A percentile compares a stretch with the other conserved stretches of the same genome.
Evolutionary conservation across 202 grass and related monocot species (phyloP).

Genomic region (Digitaria exilis): DNA sequence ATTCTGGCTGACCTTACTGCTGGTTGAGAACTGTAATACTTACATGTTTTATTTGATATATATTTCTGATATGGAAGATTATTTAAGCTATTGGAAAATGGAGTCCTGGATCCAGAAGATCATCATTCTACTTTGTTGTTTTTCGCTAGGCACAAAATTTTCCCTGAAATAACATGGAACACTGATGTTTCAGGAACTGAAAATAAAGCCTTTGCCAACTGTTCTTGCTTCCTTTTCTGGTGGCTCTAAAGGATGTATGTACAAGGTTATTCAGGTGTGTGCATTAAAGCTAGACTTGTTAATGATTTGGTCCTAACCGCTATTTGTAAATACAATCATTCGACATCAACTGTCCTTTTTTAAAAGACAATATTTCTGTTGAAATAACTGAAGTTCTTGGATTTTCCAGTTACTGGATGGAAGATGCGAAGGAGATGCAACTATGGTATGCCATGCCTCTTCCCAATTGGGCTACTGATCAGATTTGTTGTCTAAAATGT

Average conservation of each 20-base stretch:
- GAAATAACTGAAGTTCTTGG: constrained; percentile 43
- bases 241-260: constrained; percentile 82
- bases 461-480: too few relatives aligned
- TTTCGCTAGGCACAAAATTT: background rate
- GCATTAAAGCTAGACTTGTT: background rate
- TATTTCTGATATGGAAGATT: background rate
- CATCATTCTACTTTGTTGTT: background rate
- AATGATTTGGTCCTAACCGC: background rate
- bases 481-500: constrained; percentile 14
- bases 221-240: constrained; percentile 84
- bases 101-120: constrained; percentile 1
- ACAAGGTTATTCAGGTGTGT: constrained; percentile 88
- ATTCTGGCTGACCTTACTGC: constrained; percentile 12
- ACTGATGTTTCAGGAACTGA: constrained; percentile 69
- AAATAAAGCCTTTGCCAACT: constrained; percentile 62
- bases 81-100: constrained; percentile 6
- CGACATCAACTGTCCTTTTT: background rate
- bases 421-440: constrained; percentile 69
- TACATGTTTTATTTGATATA: background rate
- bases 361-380: constrained; percentile 22
- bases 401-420: constrained; percentile 72
- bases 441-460: constrained; percentile 54
- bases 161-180: constrained; percentile 22
- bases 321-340: background rate
- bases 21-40: constrained; percentile 6